Conservation (phyloP, 805 yeast genomes). For the Saccharomycodes ludwigii region DNA sequence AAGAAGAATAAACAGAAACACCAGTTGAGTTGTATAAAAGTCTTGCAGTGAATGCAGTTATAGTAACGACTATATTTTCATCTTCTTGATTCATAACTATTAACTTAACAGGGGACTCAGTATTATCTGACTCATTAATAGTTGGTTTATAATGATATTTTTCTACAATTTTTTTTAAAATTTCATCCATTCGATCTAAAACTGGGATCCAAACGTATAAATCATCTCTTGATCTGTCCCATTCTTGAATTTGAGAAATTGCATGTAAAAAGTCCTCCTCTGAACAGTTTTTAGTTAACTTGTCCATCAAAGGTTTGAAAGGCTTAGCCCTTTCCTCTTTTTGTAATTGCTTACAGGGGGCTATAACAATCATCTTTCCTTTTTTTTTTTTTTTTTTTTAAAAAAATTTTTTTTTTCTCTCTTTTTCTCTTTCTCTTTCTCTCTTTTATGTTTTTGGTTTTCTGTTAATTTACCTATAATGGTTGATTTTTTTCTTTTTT, state of each 20-base stretch:
- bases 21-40: conserved; percentile 60
- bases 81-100: conserved; percentile 34
- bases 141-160: conserved; percentile 30
- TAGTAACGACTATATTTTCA: conserved; percentile 32
- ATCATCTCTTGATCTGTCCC: conserved; percentile 60
- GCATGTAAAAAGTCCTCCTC: conserved; percentile 28
- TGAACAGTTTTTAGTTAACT: conserved; percentile 25
- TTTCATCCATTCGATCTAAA: conserved; percentile 60
- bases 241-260: conserved; percentile 28
- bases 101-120: conserved; percentile 36
- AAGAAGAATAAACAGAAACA: conserved; percentile 54
- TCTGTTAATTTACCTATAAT: background rate
- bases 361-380: conserved; percentile 16
- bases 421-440: too few species aligned
- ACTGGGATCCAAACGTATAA: conserved; percentile 67
- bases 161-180: conserved; percentile 40
- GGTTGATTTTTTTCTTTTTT: background rate
- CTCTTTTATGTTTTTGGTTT: too few species aligned
- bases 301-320: conserved; percentile 26
- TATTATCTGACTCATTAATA: too few species aligned
- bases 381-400: conserved; percentile 1
- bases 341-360: conserved; percentile 19
- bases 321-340: conserved; percentile 19
- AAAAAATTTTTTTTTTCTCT: background rate
- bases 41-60: conserved; percentile 49